Evolutionary conservation across 306 rosid genomes (phyloP).

Genomic region (Malus sieversii): DNA sequence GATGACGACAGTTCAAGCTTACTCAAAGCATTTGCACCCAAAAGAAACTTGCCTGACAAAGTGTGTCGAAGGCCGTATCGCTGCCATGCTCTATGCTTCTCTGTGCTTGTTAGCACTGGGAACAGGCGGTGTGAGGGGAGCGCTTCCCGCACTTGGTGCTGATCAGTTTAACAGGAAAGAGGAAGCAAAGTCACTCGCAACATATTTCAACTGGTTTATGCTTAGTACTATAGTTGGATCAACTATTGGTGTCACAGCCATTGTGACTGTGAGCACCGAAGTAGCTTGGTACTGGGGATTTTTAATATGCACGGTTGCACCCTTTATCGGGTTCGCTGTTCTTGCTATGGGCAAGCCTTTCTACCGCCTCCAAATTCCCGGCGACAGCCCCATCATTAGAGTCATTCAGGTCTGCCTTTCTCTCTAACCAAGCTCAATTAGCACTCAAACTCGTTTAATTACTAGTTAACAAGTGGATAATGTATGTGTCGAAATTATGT

Average conservation of each 20-base stretch:
- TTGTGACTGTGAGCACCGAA: slow-evolving; percentile 56
- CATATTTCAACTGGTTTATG: slow-evolving; percentile 59
- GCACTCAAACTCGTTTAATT: neutral
- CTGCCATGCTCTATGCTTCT: slow-evolving; percentile 48
- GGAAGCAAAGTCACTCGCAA: slow-evolving; percentile 59
- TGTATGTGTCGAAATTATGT: neutral
- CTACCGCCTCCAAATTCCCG: slow-evolving; percentile 49
- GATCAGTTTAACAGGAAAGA: slow-evolving; percentile 62
- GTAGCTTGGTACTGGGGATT: slow-evolving; percentile 71
- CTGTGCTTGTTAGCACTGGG: slow-evolving; percentile 57
- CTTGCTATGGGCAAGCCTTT: slow-evolving; percentile 68
- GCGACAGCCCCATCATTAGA: slow-evolving; percentile 53
- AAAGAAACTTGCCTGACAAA: slow-evolving; percentile 29
- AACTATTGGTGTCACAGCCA: slow-evolving; percentile 48
- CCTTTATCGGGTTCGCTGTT: slow-evolving; percentile 44
- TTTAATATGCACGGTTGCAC: slow-evolving; percentile 40
- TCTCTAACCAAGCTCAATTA: neutral
- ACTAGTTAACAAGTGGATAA: neutral
- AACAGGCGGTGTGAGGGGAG: slow-evolving; percentile 67
- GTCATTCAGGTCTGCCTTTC: slow-evolving; percentile 38
- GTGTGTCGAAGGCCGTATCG: slow-evolving; percentile 46
- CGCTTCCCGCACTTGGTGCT: slow-evolving; percentile 71
- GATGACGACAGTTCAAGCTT: slow-evolving; percentile 51
- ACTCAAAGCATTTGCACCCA: slow-evolving; percentile 46
- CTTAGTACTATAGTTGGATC: slow-evolving; percentile 62